A percentile compares a stretch with the other conserved stretches of the same genome.
Evolutionary conservation across 2,329 filamentous ascomycete genomes (phyloP).

Genomic region (Harringtonia lauricola): DNA sequence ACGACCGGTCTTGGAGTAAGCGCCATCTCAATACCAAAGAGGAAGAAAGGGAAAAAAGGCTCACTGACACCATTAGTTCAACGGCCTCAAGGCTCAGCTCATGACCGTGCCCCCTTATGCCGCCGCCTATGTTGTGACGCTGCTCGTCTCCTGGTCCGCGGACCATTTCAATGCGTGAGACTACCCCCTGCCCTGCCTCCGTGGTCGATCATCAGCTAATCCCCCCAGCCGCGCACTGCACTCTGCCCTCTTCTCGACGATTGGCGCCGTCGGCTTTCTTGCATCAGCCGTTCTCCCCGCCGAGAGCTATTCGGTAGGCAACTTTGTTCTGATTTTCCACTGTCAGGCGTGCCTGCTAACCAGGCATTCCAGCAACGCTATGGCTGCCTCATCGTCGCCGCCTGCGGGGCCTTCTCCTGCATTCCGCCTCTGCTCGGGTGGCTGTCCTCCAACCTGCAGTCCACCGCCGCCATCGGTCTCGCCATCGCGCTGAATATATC

Average conservation of each 20-base stretch:
- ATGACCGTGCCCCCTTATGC: constrained; percentile 59
- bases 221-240: constrained; percentile 36
- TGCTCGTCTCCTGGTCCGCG: constrained; percentile 32
- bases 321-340: constrained; percentile 12
- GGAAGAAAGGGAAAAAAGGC: no score
- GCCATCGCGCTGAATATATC: constrained; percentile 47
- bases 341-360: neutral
- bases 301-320: constrained; percentile 25
- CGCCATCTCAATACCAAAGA: no score
- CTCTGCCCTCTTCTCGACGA: constrained; percentile 33
- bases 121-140: constrained; percentile 26
- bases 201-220: no score
- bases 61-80: constrained; percentile 9
- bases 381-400: constrained; percentile 43
- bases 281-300: constrained; percentile 41
- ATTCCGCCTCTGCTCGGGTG: constrained; percentile 44
- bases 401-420: constrained; percentile 40
- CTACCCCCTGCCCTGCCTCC: no score
- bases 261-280: constrained; percentile 43
- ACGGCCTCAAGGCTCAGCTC: constrained; percentile 41
- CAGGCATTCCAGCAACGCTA: constrained; percentile 29
- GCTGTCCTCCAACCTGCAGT: constrained; percentile 42
- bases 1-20: constrained; percentile 24
- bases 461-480: constrained; percentile 38
- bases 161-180: constrained; percentile 30